A percentile compares a stretch with the other conserved stretches of the same genome.
Conservation (phyloP, 768 basidiomycete species). For the Phaeolepiota aurea region DNA sequence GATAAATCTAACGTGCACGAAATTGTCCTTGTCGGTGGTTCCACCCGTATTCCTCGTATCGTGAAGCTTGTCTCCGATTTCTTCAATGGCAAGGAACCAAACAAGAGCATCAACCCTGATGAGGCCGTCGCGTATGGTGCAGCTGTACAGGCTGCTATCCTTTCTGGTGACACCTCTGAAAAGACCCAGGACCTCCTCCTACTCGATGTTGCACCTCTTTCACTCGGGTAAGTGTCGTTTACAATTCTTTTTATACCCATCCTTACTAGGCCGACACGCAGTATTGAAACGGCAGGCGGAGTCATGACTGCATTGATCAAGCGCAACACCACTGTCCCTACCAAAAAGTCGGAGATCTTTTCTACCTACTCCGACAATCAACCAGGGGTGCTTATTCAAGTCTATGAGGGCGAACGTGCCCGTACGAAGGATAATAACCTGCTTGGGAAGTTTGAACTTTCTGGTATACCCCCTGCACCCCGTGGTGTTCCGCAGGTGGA, state of each 20-base stretch:
- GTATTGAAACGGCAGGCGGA: conserved; percentile 99
- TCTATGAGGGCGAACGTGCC: conserved; percentile 97
- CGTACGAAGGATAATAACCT: conserved; percentile 98
- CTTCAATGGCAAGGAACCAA: conserved; percentile 98
- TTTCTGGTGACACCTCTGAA: conserved; percentile 96
- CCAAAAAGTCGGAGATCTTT: conserved; percentile 98
- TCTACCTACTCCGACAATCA: conserved; percentile 99
- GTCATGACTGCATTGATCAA: conserved; percentile 99
- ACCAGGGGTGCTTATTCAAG: conserved; percentile 96
- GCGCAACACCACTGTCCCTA: conserved; percentile 97
- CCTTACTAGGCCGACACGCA: conserved; percentile 8
- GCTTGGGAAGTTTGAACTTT: conserved; percentile 97
- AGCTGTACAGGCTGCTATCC: conserved; percentile 96
- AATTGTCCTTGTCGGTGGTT: conserved; percentile 96
- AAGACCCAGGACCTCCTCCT: conserved; percentile 95
- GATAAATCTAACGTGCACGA: conserved; percentile 95
- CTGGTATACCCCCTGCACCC: conserved; percentile 92
- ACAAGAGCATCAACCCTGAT: conserved; percentile 99
- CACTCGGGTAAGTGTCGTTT: conserved; percentile 41
- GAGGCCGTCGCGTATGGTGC: conserved; percentile 99
- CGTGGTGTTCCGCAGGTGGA: conserved; percentile 97
- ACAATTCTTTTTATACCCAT: conserved; percentile 23
- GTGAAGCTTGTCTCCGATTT: conserved; percentile 97
- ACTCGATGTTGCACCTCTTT: conserved; percentile 87
- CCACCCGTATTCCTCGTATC: conserved; percentile 96